Conservation (phyloP, 2,329 filamentous ascomycete genomes). For the Xylariaceae sp. region DNA sequence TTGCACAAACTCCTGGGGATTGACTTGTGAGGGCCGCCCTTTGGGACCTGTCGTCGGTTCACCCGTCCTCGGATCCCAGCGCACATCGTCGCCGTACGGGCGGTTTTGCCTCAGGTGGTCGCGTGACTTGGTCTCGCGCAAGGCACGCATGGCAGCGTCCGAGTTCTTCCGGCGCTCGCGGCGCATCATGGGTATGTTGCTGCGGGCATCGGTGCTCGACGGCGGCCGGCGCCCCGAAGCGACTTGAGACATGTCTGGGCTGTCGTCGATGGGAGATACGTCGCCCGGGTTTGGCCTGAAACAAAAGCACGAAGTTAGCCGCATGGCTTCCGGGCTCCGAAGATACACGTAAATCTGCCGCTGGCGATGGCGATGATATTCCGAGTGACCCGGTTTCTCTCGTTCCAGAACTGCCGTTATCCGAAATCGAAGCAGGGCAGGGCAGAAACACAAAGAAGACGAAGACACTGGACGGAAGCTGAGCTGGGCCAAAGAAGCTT, state of each 20-base stretch:
- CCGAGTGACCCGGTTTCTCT: too few relatives aligned
- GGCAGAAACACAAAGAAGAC: too few relatives aligned
- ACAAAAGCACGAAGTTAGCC: conserved; percentile 19
- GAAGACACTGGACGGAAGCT: too few relatives aligned
- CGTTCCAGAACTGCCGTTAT: too few relatives aligned
- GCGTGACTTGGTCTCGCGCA: conserved; percentile 32
- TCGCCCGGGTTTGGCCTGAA: conserved; percentile 26
- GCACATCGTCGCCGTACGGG: conserved; percentile 32
- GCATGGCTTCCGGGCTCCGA: conserved; percentile 2
- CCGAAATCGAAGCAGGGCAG: too few relatives aligned
- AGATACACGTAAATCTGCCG: too few relatives aligned
- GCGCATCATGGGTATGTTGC: conserved; percentile 45
- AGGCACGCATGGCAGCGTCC: conserved; percentile 26
- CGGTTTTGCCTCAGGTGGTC: conserved; percentile 27
- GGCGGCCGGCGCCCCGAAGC: conserved; percentile 14
- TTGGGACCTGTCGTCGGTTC: conserved; percentile 52
- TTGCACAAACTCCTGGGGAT: conserved; percentile 42
- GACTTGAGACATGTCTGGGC: conserved; percentile 28
- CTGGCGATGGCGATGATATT: too few relatives aligned
- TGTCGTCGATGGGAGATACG: conserved; percentile 48
- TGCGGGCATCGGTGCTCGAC: conserved; percentile 22
- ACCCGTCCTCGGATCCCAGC: conserved; percentile 61
- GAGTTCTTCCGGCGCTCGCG: conserved; percentile 41
- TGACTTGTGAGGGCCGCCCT: conserved; percentile 49
- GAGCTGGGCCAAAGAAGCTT: too few relatives aligned